Evolutionary conservation across 2,329 filamentous ascomycete genomes (phyloP).

Genomic region (Microcyclospora pomicola): DNA sequence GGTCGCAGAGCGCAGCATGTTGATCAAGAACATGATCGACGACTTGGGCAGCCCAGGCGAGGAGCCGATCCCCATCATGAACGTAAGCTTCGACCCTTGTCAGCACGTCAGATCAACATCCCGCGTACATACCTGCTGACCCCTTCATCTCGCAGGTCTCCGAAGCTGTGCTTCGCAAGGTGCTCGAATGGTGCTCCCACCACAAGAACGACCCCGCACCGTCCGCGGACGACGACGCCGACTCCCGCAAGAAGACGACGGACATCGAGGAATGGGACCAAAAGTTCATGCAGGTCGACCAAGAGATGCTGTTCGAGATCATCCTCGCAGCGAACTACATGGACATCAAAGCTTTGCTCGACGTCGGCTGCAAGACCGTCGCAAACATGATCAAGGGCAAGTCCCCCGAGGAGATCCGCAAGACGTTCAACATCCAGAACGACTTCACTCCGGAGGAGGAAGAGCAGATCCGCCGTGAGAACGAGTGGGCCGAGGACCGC

Average conservation of each 20-base stretch:
- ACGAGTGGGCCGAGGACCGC: constrained; percentile 36
- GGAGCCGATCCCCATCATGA: constrained; percentile 77
- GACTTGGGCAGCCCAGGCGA: constrained; percentile 56
- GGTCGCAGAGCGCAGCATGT: constrained; percentile 78
- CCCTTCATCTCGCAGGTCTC: constrained; percentile 46
- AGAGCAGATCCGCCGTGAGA: constrained; percentile 62
- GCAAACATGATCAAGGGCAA: constrained; percentile 99
- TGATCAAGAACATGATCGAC: constrained; percentile 98
- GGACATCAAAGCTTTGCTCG: constrained; percentile 94
- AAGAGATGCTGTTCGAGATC: constrained; percentile 99
- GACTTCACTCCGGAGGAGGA: constrained; percentile 99
- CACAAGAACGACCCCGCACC: constrained; percentile 81
- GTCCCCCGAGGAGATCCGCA: constrained; percentile 96
- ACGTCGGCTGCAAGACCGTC: constrained; percentile 98
- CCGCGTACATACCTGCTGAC: constrained; percentile 15
- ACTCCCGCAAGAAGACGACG: constrained; percentile 93
- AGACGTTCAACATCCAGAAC: constrained; percentile 99
- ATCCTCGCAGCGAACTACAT: constrained; percentile 97
- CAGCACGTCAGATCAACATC: neutral
- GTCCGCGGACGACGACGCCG: constrained; percentile 74
- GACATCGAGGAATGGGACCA: constrained; percentile 99
- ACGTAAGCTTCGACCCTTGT: constrained; percentile 32
- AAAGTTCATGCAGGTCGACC: constrained; percentile 99
- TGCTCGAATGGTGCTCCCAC: constrained; percentile 95
- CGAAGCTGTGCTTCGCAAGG: constrained; percentile 84